Conservation (phyloP, 2,329 filamentous ascomycete genomes). For the Aspergillus bombycis region DNA sequence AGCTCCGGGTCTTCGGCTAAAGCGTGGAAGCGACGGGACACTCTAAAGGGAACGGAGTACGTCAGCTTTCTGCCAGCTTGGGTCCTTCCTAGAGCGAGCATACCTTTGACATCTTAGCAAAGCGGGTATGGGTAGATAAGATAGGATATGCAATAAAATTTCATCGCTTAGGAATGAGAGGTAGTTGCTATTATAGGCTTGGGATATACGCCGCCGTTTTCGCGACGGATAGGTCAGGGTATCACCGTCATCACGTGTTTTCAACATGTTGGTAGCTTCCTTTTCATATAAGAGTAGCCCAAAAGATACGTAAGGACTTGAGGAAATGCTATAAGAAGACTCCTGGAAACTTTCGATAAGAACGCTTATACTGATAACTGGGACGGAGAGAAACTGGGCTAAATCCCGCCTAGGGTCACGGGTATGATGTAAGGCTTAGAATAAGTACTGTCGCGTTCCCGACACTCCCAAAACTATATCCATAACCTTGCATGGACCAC, state of each 20-base stretch:
- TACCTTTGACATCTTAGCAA: constrained; percentile 68
- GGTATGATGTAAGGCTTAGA: not conserved
- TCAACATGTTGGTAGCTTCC: constrained; percentile 31
- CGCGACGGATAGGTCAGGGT: constrained; percentile 24
- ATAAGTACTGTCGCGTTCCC: not conserved
- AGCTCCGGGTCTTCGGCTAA: constrained; percentile 81
- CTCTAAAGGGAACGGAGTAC: constrained; percentile 19
- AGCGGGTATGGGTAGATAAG: constrained; percentile 70
- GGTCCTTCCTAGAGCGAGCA: not conserved
- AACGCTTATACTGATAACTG: constrained; percentile 9
- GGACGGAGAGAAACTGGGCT: not conserved
- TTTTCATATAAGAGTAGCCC: not conserved
- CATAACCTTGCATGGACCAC: constrained; percentile 1
- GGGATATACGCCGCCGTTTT: constrained; percentile 49
- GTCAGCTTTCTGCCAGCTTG: not conserved
- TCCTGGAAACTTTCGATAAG: not conserved
- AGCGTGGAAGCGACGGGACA: constrained; percentile 72
- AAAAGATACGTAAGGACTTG: not conserved
- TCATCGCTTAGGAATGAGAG: constrained; percentile 83
- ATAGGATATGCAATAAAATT: constrained; percentile 80
- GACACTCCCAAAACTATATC: not conserved
- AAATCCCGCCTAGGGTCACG: not conserved
- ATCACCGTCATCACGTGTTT: constrained; percentile 30
- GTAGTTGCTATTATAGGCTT: constrained; percentile 53
- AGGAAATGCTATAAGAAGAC: not conserved